Evolutionary conservation across 176 grass and related monocot species (phyloP), one percentile per base, ranked within the genome.

Genomic region (Aegilops umbellulata): DNA sequence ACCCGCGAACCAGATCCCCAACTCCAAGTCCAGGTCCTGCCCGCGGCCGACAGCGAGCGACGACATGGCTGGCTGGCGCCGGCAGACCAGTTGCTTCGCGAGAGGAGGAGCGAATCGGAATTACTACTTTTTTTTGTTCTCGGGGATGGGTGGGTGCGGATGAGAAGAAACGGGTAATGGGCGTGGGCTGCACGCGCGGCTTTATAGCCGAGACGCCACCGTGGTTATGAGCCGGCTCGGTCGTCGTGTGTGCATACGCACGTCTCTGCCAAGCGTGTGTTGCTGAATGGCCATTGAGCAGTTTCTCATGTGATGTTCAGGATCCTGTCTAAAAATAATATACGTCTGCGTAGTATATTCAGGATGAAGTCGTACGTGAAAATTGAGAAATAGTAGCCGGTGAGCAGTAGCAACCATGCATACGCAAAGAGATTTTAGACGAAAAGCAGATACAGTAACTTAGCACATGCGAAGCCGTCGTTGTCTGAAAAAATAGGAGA

Each of bases 161-260:
- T 16, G 22, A 72, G 17, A 79, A 55, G 76, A 85, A 66, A 30
- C 30, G 81, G 82, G 6, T 14, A 14, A 44, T 60, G 67, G 31
- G 0, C 7, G 31, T 41, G 19, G 7, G 22, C 30, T 23, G 9
- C 2, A 53, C 17, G 20, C 49, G 53, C 38, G 76, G 32, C 32
- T 81, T 89, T 85, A 81, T 35, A 85, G 77, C 69, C 22, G 22
- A 15, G 14, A 9, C 15, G 47, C 47, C 47, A 51, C 47, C 46
- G 46, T 49, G 8, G 14, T 47, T 47, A 47, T 0, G 0, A 16
- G 15, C 79, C 30, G 23, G 82, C 39, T 47, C 20, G 64, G 75
- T 42, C 49, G 49, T 65, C 7, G 7, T 55, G 47, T 53, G 49
- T 49, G 49, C 49, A 53, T 53, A 53, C 46, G 15, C 14, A 51